A percentile compares a stretch with the other conserved stretches of the same genome.
Conservation (phyloP, 345 rosid species). For the Physaria fendleri region DNA sequence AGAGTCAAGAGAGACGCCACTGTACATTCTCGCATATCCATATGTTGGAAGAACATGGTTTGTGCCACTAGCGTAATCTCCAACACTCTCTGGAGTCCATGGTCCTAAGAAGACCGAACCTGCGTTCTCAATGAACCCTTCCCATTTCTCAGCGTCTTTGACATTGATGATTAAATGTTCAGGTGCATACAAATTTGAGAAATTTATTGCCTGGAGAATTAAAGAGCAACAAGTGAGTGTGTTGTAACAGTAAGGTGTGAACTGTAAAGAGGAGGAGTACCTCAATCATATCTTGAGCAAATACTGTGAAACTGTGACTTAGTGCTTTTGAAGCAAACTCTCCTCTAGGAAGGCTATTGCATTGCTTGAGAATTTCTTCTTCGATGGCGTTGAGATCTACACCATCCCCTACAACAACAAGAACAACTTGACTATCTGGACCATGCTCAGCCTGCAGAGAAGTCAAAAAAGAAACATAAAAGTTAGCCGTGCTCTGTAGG, state of each 20-base stretch:
- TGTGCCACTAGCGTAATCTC: slow-evolving; percentile 94
- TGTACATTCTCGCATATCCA: slow-evolving; percentile 87
- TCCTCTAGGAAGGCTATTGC: slow-evolving; percentile 71
- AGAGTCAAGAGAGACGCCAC: slow-evolving; percentile 86
- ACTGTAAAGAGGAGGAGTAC: slow-evolving; percentile 27
- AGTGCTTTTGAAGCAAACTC: slow-evolving; percentile 78
- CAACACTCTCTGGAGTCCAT: slow-evolving; percentile 98
- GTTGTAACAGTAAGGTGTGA: neutral
- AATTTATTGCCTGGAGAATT: slow-evolving; percentile 52
- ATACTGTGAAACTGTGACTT: slow-evolving; percentile 72
- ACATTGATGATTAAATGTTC: slow-evolving; percentile 90
- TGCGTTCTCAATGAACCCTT: slow-evolving; percentile 71
- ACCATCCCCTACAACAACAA: slow-evolving; percentile 73
- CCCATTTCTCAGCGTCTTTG: slow-evolving; percentile 91
- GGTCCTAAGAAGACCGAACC: slow-evolving; percentile 87
- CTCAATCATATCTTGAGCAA: slow-evolving; percentile 81
- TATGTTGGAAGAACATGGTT: slow-evolving; percentile 89
- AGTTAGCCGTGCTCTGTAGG: neutral
- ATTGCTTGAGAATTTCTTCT: slow-evolving; percentile 71
- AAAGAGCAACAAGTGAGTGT: neutral
- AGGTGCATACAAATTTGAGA: slow-evolving; percentile 90
- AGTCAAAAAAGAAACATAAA: neutral
- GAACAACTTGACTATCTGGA: slow-evolving; percentile 95
- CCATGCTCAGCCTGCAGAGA: slow-evolving; percentile 88
- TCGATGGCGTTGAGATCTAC: slow-evolving; percentile 65